Base-by-base conservation (phyloP, 2,329 filamentous ascomycete species). In the Sporothrix brunneoviolacea region DNA sequence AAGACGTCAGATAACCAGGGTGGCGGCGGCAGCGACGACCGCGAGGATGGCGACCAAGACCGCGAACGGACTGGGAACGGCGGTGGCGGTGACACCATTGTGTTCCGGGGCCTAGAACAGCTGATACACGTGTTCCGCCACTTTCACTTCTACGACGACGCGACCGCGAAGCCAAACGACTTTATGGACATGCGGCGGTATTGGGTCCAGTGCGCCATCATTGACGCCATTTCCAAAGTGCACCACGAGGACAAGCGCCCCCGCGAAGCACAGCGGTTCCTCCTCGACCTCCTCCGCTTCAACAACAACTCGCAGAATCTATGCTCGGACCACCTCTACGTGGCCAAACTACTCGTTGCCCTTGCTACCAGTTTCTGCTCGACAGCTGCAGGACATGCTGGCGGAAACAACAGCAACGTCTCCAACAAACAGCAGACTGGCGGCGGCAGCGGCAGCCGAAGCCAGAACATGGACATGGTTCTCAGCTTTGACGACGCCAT, bases 251-350 rank as follows among this genome's bases (percentile, higher is more conserved):
- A 89, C 33, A 85, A 82, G 60, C 91, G 90, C 48, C 91, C 91
- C 0, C 74, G 84, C 61, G 75, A 83, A 47, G 89, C 89, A 5
- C 87, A 91, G 51, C 79, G 80, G 35, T 95, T 96, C 65, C 79
- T 98, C 42, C 79, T 95, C 19, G 90, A 96, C 59, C 87, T 94
- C 62, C 73, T 98, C 30, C 84, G 87, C 43, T 91, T 90, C 70
- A 98, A 98, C 63, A 91, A 98, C 68, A 98, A 98, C 63, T 84
- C 86, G 3, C 85, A 87, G 54, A 98, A 98, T 60, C 69, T 84
- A 44, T 94, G 82, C 62, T 95, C 91, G 5, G 94, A 98, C 61
- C 85, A 91, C 55, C 83, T 88, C 60, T 98, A 96, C 63, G 81
- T 98, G 48, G 83, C 89, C 8, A 86, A 78, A 19, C 74, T 98